These are phyloP conservation scores for Pichia exigua DNA, from an alignment of 805 yeast species.

Conservation along the genomic window DNA sequence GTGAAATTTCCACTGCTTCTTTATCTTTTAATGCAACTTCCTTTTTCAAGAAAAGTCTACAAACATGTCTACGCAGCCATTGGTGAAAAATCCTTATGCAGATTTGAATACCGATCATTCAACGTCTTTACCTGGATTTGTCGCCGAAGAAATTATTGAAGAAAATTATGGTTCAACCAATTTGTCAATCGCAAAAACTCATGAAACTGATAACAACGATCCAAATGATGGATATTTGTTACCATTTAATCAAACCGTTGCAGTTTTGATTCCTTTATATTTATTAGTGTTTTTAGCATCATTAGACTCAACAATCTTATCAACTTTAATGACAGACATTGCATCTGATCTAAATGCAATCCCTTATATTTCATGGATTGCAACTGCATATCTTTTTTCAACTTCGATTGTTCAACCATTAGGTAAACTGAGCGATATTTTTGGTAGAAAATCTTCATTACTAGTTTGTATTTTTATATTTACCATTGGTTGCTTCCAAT, in stretches of 20 bases:
- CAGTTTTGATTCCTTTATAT: conserved; percentile 37
- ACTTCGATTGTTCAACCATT: conserved; percentile 70
- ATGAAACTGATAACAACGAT: not conserved
- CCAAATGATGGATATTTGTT: conserved; percentile 19
- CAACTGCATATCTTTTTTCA: conserved; percentile 59
- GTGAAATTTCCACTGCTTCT: not conserved
- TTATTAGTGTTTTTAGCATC: conserved; percentile 52
- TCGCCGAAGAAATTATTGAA: conserved; percentile 24
- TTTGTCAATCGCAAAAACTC: conserved; percentile 1
- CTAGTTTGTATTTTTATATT: conserved; percentile 49
- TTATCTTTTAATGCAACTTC: not conserved
- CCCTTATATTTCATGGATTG: conserved; percentile 63
- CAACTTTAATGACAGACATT: conserved; percentile 56
- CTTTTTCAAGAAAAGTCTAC: not conserved
- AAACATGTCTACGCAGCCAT: not conserved
- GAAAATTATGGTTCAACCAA: conserved; percentile 8
- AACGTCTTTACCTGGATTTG: conserved; percentile 22
- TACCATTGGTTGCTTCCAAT: conserved; percentile 48
- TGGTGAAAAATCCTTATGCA: conserved; percentile 3
- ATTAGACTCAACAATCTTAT: conserved; percentile 58
- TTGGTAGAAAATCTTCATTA: conserved; percentile 52
- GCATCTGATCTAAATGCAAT: conserved; percentile 63
- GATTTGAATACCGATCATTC: conserved; percentile 17
- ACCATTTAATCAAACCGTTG: conserved; percentile 21
- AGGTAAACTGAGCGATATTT: conserved; percentile 65